Conservation (phyloP, 2,329 filamentous ascomycete species). For the Lecanicillium sp. region DNA sequence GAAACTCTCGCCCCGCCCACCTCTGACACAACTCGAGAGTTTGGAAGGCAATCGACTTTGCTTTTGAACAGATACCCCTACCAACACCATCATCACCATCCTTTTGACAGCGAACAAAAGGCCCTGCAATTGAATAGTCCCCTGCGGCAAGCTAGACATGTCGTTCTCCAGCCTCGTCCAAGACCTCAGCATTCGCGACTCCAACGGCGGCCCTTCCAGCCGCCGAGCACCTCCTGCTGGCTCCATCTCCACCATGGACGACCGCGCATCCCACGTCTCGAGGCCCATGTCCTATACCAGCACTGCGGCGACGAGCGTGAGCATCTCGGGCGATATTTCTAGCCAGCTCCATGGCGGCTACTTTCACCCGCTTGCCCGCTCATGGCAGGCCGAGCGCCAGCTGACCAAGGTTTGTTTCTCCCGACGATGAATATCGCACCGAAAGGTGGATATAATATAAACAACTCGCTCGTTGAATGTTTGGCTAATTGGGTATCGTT, state of each 20-base stretch:
- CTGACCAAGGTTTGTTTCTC: conserved; percentile 62
- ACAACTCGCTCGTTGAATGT: too few species aligned
- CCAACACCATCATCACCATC: too few species aligned
- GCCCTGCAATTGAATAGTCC: too few species aligned
- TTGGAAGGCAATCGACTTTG: too few species aligned
- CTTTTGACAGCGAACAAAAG: too few species aligned
- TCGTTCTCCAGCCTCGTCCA: conserved; percentile 62
- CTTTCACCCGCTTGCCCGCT: conserved; percentile 67
- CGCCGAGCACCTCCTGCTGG: conserved; percentile 32
- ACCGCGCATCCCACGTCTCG: conserved; percentile 52
- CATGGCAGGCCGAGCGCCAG: conserved; percentile 79
- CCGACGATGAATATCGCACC: too few species aligned
- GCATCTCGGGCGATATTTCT: conserved; percentile 66
- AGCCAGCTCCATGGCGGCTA: conserved; percentile 80
- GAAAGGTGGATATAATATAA: too few species aligned
- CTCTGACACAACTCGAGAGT: too few species aligned
- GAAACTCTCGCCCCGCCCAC: too few species aligned
- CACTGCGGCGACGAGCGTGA: conserved; percentile 59
- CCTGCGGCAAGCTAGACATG: conserved; percentile 32
- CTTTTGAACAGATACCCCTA: too few species aligned
- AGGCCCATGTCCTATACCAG: conserved; percentile 58
- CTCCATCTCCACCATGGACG: conserved; percentile 50
- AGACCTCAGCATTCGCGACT: conserved; percentile 52
- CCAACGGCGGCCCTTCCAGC: conserved; percentile 23
- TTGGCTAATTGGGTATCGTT: conserved; percentile 5